phyloP scores from a whole-genome alignment of 225 moss, liverwort and hornwort genomes.

The Takakia lepidozioides region DNA sequence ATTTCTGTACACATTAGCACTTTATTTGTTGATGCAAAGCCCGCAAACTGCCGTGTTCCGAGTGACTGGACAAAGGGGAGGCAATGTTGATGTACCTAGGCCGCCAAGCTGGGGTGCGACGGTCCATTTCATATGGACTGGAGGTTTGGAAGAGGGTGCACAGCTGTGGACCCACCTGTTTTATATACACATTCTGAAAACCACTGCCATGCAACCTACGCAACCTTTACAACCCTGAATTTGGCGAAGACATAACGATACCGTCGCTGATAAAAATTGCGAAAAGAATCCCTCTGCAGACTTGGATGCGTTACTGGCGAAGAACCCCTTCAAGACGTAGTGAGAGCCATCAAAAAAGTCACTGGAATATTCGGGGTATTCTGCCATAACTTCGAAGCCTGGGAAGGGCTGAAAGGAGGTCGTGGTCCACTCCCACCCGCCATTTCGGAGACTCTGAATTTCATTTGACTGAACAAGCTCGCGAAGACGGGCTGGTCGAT shows the following conservation, averaged over 20 bases:
- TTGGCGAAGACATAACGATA: conserved; percentile 78
- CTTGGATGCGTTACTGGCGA: conserved; percentile 63
- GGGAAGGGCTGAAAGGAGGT: conserved; percentile 52
- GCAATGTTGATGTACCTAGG: too few relatives aligned
- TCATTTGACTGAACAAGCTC: conserved; percentile 30
- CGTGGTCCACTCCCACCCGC: conserved; percentile 87
- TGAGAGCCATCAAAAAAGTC: conserved; percentile 83
- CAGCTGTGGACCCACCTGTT: too few relatives aligned
- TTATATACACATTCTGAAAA: too few relatives aligned
- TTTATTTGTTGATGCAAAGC: too few relatives aligned
- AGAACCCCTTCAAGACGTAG: conserved; percentile 72
- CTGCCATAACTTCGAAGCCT: conserved; percentile 53
- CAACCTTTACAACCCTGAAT: too few relatives aligned
- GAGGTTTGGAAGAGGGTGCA: too few relatives aligned
- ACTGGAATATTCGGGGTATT: conserved; percentile 64
- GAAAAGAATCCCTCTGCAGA: conserved; percentile 62
- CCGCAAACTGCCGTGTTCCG: too few relatives aligned
- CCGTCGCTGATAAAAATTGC: conserved; percentile 78
- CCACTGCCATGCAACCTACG: too few relatives aligned
- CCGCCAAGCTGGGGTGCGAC: too few relatives aligned
- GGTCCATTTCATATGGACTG: too few relatives aligned
- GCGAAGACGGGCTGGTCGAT: conserved; percentile 54
- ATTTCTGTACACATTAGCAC: too few relatives aligned
- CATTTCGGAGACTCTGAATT: conserved; percentile 36
- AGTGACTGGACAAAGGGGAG: too few relatives aligned